A percentile compares a stretch with the other conserved stretches of the same genome.
Evolutionary conservation across 1,284 basidiomycete species (phyloP).

Genomic region (Singerocomus rubriflavus): DNA sequence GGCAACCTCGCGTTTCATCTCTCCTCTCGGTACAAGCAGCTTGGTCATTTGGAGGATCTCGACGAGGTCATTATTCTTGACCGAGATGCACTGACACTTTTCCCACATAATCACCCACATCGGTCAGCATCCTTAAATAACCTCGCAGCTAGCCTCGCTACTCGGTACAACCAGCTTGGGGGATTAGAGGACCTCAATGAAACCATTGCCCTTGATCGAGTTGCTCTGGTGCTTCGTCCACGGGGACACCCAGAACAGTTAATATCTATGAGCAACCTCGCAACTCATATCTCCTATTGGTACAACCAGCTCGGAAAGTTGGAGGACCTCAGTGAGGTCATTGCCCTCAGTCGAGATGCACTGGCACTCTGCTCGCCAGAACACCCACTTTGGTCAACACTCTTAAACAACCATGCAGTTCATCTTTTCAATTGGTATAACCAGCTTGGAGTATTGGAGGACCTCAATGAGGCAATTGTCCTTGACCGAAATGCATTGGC

Average conservation of each 20-base stretch:
- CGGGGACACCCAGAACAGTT: background rate
- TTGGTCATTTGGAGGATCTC: background rate
- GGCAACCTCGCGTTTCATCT: background rate
- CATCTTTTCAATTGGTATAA: background rate
- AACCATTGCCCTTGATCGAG: too few species aligned
- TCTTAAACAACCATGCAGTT: too few species aligned
- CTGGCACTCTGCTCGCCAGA: background rate
- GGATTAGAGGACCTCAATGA: background rate
- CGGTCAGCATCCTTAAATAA: background rate
- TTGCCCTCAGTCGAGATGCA: background rate
- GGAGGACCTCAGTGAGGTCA: background rate
- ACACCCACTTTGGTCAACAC: background rate
- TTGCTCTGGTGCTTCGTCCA: background rate
- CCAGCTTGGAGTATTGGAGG: background rate
- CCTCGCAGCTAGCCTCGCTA: background rate
- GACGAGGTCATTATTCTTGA: background rate
- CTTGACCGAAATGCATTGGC: background rate
- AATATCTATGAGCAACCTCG: background rate
- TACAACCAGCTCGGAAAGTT: background rate
- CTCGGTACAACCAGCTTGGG: background rate
- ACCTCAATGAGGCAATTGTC: background rate
- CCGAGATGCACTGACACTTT: background rate
- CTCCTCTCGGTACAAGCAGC: background rate
- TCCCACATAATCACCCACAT: background rate
- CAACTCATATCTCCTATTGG: background rate